Conservation (phyloP, 2,329 filamentous ascomycete genomes). For the Ceratocystis papillata region DNA sequence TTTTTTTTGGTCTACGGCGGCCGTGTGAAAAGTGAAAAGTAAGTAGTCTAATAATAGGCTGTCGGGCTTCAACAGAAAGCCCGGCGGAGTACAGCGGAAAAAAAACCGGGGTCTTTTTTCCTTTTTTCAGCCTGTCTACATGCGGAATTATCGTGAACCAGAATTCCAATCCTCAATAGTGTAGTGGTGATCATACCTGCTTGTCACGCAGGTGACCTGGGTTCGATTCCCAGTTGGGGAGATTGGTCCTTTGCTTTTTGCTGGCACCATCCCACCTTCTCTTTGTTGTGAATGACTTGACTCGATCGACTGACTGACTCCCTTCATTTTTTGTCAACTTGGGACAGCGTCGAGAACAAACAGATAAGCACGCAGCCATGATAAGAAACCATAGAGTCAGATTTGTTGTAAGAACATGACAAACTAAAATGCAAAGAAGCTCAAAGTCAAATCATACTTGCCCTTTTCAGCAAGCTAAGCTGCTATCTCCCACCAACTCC, state of each 20-base stretch:
- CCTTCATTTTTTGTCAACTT: background rate
- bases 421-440: slow-evolving; percentile 14
- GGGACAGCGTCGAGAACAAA: background rate
- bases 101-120: background rate
- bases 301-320: background rate
- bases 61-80: no score
- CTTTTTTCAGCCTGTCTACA: background rate
- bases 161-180: slow-evolving; percentile 14
- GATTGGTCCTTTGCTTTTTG: background rate
- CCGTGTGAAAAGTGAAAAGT: no score
- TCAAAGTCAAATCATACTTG: slow-evolving; percentile 12
- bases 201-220: slow-evolving; percentile 19
- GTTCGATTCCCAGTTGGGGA: slow-evolving; percentile 19
- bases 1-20: no score
- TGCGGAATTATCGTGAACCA: background rate
- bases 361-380: background rate
- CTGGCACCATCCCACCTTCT: no score
- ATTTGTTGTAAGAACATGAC: slow-evolving; percentile 8
- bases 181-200: slow-evolving; percentile 16
- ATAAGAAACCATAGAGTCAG: slow-evolving; percentile 7
- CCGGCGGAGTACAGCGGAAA: no score
- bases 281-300: background rate
- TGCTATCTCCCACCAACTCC: background rate
- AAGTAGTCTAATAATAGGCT: no score
- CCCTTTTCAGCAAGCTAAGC: background rate